Base-by-base conservation (phyloP, 495 filamentous ascomycete species). In the Aspergillus heteromorphus region DNA sequence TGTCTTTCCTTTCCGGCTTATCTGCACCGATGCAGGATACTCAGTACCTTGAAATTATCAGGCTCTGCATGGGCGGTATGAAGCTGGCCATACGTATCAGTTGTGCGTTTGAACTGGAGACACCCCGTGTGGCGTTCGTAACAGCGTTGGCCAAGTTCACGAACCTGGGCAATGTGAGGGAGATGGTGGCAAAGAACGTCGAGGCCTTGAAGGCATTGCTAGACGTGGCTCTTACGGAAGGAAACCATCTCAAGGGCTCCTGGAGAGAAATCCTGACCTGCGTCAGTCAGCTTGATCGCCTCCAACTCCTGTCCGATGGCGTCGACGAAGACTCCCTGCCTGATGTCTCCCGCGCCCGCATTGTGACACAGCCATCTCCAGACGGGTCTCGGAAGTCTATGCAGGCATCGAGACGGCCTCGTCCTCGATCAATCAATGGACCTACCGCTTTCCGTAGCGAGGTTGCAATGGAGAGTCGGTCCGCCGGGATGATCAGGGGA, bases 201-300 rank as follows among this genome's bases (percentile, higher is more conserved):
- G 93, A 97, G 70, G 93, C 93, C 2, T 70, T 99, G 52, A 95
- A 93, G 65, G 85, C 85, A 2, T 72, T 99, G 38, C 79, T 99
- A 9, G 95, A 97, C 54, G 83, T 99, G 23, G 95, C 89, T 9
- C 85, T 92, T 61, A 89, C 86, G 1, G 93, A 97, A 66, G 92
- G 93, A 18, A 96, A 97, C 64, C 76, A 87, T 25, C 78, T 97
- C 13, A 89, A 87, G 62, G 79, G 82, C 56, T 97, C 92, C 8
- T 99, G 93, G 93, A 84, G 92, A 63, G 92, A 97, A 59, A 86
- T 99, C 45, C 74, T 99, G 16, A 91, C 92, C 49, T 99, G 93
- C 64, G 87, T 97, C 65, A 95, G 89, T 60, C 93, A 97, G 67
- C 86, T 99, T 20, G 93, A 99, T 64, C 85, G 93, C 21, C 85